Base-by-base conservation (phyloP, 2,329 filamentous ascomycete species). In the Coleophoma cylindrospora region DNA sequence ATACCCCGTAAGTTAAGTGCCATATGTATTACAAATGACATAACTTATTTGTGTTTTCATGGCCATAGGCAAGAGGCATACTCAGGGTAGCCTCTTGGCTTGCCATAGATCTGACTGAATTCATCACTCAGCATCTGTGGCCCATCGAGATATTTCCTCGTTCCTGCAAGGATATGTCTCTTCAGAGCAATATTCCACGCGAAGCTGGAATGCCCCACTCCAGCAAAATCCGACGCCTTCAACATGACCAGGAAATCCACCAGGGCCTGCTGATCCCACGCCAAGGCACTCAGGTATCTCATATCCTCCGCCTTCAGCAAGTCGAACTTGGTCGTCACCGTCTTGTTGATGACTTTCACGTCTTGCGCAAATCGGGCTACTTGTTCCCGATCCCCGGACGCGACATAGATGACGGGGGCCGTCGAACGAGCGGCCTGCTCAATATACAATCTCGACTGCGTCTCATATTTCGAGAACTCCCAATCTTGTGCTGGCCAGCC, bases 61-160 rank as follows among this genome's bases (percentile, higher is more conserved):
- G 60, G 58, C 60, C 60, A 62, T 17, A 62, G 45, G 49, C 57
- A 58, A 50, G 54, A 41, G 11, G 52, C 55, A 55, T 60, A 61
- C 43, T 61, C 53, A 11, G 48, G 51, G 51, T 58, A 54, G 4
- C 40, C 38, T 38, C 50, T 54, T 13, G 50, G 37, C 14, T 43
- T 33, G 8, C 60, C 61, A 51, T 56, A 61, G 6, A 61, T 50
- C 27, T 56, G 48, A 46, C 58, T 63, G n/a, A 60, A 51, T 33
- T 60, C 56, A 54, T 63, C 61, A 14, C 38, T 56, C 40, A 62
- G 49, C 40, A 57, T 27, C 34, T 59, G 50, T 17, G 57, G 54
- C 1, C 57, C 58, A 47, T 54, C 49, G 38, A 61, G 49, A 48
- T 57, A 50, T 15, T 50, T 41, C 43, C 52, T 52, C 33, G 45